Evolutionary conservation across 768 basidiomycete genomes (phyloP).

Genomic region (Pisolithus microcarpus): DNA sequence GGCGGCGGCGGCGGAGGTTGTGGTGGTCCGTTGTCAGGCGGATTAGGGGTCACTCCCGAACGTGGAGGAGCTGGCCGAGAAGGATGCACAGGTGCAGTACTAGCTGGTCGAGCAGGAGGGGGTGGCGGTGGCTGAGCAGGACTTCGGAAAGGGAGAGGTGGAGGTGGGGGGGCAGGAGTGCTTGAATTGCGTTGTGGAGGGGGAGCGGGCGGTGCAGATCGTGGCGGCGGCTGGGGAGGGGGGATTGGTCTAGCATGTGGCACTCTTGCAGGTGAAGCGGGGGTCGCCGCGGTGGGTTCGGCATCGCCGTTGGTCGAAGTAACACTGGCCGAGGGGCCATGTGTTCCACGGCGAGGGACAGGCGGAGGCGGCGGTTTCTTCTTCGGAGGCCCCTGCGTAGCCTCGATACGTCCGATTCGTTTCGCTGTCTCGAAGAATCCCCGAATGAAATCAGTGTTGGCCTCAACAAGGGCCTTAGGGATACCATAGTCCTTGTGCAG

Average conservation of each 20-base stretch:
- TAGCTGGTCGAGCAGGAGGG: slow-evolving; percentile 30
- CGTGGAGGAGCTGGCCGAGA: slow-evolving; percentile 25
- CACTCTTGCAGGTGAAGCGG: slow-evolving; percentile 28
- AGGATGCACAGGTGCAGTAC: slow-evolving; percentile 5
- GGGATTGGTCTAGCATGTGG: slow-evolving; percentile 20
- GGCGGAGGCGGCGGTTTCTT: slow-evolving; percentile 36
- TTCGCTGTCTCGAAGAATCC: slow-evolving; percentile 57
- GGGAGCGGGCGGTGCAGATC: slow-evolving; percentile 18
- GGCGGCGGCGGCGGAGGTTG: slow-evolving; percentile 32
- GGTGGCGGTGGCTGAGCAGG: slow-evolving; percentile 18
- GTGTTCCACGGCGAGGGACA: slow-evolving; percentile 26
- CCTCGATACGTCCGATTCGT: slow-evolving; percentile 26
- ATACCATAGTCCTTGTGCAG: slow-evolving; percentile 58
- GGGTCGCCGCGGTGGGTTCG: slow-evolving; percentile 26
- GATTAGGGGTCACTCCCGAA: slow-evolving; percentile 20
- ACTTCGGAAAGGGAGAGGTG: slow-evolving; percentile 27
- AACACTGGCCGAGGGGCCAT: slow-evolving; percentile 19
- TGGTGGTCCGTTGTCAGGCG: slow-evolving; percentile 26
- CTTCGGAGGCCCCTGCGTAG: slow-evolving; percentile 36
- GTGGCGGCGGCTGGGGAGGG: slow-evolving; percentile 30
- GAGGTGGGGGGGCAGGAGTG: slow-evolving; percentile 18
- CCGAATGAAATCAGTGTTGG: slow-evolving; percentile 87
- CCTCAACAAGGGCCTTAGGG: slow-evolving; percentile 55
- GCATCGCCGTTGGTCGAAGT: slow-evolving; percentile 16
- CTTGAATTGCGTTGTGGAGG: slow-evolving; percentile 23